Conservation (phyloP, 257 asterid species). For the Przewalskia tangutica region DNA sequence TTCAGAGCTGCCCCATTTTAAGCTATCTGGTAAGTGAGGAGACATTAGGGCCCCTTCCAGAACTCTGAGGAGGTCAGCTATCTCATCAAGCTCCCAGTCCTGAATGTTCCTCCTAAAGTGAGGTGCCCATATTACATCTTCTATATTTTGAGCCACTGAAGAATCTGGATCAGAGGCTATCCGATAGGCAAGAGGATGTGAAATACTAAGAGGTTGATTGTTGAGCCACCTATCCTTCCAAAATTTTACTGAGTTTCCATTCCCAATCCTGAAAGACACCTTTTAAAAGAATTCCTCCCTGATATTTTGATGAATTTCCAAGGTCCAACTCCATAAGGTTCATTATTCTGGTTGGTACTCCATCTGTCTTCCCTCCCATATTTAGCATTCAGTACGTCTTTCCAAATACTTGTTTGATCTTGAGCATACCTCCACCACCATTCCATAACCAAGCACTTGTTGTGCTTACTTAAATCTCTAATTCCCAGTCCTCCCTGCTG, state of each 20-base stretch:
- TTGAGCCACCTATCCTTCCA: background rate
- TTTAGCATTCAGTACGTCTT: background rate
- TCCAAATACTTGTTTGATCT: background rate
- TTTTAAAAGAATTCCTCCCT: background rate
- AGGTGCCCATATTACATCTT: background rate
- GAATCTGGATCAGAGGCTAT: background rate
- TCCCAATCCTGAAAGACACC: background rate
- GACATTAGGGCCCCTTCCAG: no score
- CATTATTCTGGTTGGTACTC: background rate
- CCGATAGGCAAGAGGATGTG: background rate
- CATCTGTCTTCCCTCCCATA: background rate
- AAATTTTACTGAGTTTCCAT: background rate
- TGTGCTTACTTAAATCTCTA: background rate
- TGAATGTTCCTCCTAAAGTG: background rate
- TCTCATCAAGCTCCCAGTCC: background rate
- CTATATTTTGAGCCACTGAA: background rate
- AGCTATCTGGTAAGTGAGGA: no score
- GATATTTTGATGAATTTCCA: no score
- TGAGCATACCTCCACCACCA: background rate
- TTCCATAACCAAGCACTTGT: background rate
- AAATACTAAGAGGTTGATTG: no score
- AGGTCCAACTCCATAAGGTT: background rate
- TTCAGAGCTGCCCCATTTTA: no score
- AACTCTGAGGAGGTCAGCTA: no score
- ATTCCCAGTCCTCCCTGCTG: background rate